These are phyloP conservation scores for Carallia brachiata DNA, from an alignment of 345 rosid species.

Conservation along the genomic window DNA sequence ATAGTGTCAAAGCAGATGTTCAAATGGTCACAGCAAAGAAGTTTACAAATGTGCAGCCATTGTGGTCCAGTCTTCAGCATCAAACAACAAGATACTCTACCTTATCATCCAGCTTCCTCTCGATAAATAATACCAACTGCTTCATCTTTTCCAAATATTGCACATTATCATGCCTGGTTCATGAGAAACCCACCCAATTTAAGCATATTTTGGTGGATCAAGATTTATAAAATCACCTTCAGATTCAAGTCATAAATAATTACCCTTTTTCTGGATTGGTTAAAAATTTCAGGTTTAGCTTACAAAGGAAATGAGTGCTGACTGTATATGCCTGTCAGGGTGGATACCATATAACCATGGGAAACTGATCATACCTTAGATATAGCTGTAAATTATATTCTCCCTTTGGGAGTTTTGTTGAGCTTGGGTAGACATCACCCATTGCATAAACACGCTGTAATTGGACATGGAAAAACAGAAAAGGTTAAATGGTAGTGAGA, in stretches of 20 bases:
- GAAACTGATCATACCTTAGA: slow-evolving; percentile 53
- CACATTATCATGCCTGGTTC: slow-evolving; percentile 88
- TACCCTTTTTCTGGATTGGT: too few species aligned
- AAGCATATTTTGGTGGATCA: slow-evolving; percentile 10
- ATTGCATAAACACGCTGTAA: slow-evolving; percentile 71
- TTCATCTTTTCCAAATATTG: slow-evolving; percentile 85
- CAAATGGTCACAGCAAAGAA: background rate
- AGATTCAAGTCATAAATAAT: too few species aligned
- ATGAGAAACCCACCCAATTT: slow-evolving; percentile 25
- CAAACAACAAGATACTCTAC: slow-evolving; percentile 34
- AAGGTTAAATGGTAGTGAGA: slow-evolving; percentile 6
- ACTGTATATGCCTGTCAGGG: background rate
- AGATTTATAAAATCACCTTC: background rate
- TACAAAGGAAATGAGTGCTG: background rate
- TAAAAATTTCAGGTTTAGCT: background rate
- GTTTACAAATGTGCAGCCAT: background rate
- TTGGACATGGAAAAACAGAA: slow-evolving; percentile 10
- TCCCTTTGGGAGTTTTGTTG: slow-evolving; percentile 90
- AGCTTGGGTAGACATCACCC: slow-evolving; percentile 86
- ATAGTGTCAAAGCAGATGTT: background rate
- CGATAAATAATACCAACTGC: slow-evolving; percentile 80
- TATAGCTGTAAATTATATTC: slow-evolving; percentile 75
- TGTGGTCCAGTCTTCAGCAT: background rate
- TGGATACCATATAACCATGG: background rate
- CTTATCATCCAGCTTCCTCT: slow-evolving; percentile 77